Evolutionary conservation across 352 stramenopile species (phyloP).

Genomic region (Phytophthora brassicae): DNA sequence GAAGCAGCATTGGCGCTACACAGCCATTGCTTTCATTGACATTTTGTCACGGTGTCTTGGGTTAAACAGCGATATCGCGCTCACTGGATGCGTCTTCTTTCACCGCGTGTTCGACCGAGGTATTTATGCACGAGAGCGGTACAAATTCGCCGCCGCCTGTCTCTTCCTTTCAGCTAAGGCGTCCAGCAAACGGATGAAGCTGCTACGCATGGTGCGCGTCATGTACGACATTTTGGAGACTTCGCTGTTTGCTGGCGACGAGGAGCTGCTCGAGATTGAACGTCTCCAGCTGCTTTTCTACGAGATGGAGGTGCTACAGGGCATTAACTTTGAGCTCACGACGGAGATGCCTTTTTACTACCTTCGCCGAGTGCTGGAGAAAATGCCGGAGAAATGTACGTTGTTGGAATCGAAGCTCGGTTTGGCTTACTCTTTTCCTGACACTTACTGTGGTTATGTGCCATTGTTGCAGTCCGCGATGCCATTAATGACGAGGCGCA

Average conservation of each 20-base stretch:
- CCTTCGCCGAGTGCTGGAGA: conserved; percentile 54
- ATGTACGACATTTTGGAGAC: conserved; percentile 87
- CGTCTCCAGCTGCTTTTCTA: conserved; percentile 85
- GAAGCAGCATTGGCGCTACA: conserved; percentile 86
- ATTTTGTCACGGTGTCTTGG: conserved; percentile 68
- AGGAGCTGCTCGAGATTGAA: conserved; percentile 87
- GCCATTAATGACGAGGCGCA: conserved; percentile 54
- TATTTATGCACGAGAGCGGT: conserved; percentile 78
- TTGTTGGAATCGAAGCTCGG: not conserved
- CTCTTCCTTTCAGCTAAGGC: conserved; percentile 84
- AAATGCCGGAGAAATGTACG: conserved; percentile 79
- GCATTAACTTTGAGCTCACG: conserved; percentile 80
- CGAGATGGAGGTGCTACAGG: conserved; percentile 83
- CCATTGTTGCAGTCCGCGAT: conserved; percentile 40
- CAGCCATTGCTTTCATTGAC: conserved; percentile 80
- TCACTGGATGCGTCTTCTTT: conserved; percentile 80
- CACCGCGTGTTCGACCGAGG: conserved; percentile 80
- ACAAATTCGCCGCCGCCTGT: conserved; percentile 81
- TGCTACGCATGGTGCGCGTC: conserved; percentile 81
- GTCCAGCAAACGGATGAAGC: conserved; percentile 86
- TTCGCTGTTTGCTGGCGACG: conserved; percentile 65
- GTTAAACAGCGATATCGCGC: conserved; percentile 64
- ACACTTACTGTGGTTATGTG: conserved; percentile 1
- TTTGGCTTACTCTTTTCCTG: not conserved
- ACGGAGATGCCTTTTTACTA: conserved; percentile 80